Evolutionary conservation across 768 basidiomycete species (phyloP).

Genomic region (Trametes meyenii): DNA sequence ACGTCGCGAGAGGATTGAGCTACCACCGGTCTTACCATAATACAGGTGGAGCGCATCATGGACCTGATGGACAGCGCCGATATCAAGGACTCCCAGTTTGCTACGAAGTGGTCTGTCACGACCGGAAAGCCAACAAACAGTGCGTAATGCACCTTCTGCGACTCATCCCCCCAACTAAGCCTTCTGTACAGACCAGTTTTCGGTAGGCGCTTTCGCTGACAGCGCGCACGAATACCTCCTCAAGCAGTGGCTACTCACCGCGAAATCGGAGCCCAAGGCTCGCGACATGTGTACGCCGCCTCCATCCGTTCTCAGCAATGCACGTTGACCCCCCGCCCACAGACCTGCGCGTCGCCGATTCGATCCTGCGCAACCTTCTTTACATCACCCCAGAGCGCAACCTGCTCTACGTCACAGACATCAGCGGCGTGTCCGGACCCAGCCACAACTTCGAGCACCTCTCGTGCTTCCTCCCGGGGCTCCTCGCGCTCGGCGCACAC

Average conservation of each 20-base stretch:
- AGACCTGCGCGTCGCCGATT: constrained; percentile 65
- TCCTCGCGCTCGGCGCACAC: constrained; percentile 72
- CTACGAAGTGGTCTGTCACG: constrained; percentile 26
- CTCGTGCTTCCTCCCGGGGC: constrained; percentile 78
- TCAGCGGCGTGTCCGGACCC: constrained; percentile 31
- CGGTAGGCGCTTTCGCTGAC: constrained; percentile 70
- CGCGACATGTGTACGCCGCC: constrained; percentile 64
- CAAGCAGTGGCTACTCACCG: constrained; percentile 73
- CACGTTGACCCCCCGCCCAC: neutral
- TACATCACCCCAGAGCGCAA: constrained; percentile 66
- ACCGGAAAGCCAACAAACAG: constrained; percentile 25
- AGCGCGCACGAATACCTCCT: constrained; percentile 81
- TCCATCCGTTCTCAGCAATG: neutral
- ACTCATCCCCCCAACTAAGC: neutral
- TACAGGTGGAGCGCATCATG: constrained; percentile 54
- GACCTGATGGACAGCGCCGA: constrained; percentile 41
- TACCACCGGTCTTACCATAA: neutral
- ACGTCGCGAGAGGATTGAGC: neutral
- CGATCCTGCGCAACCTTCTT: constrained; percentile 64
- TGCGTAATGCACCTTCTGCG: neutral
- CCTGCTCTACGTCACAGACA: constrained; percentile 75
- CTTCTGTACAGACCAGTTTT: constrained; percentile 38
- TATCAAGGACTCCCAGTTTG: constrained; percentile 25
- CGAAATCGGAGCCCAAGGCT: constrained; percentile 59
- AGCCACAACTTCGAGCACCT: constrained; percentile 73